Evolutionary conservation across 1,284 basidiomycete species (phyloP).

Genomic region (Leccinum subrobustum): DNA sequence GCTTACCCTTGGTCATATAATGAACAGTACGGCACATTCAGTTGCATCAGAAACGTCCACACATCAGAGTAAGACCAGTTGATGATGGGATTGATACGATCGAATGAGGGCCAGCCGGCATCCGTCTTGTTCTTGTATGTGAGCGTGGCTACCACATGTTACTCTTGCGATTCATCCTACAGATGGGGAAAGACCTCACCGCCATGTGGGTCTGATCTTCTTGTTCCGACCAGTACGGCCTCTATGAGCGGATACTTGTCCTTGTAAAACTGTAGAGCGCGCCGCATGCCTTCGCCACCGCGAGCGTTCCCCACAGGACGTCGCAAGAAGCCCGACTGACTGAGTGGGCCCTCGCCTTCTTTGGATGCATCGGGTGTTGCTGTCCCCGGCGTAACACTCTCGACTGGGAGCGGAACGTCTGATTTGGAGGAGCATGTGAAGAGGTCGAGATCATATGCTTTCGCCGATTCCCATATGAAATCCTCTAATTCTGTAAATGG

Average conservation of each 20-base stretch:
- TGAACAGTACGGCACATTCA: conserved; percentile 82
- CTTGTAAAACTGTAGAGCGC: conserved; percentile 79
- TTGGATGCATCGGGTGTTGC: conserved; percentile 17
- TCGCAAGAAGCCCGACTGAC: conserved; percentile 2
- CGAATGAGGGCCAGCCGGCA: conserved; percentile 84
- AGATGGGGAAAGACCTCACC: conserved; percentile 51
- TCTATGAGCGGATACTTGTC: conserved; percentile 59
- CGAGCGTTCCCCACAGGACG: conserved; percentile 47
- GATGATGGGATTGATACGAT: conserved; percentile 94
- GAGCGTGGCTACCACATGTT: conserved; percentile 52
- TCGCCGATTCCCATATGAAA: conserved; percentile 72
- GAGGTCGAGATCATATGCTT: conserved; percentile 78
- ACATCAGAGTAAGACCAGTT: conserved; percentile 92
- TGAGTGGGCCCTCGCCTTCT: background rate
- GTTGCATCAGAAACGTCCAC: conserved; percentile 81
- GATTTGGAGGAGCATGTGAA: conserved; percentile 53
- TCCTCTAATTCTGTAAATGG: conserved; percentile 84
- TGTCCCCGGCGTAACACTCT: conserved; percentile 32
- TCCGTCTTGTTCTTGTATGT: conserved; percentile 80
- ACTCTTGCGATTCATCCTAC: background rate
- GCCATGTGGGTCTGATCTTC: conserved; percentile 90
- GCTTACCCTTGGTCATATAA: conserved; percentile 90
- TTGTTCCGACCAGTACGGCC: conserved; percentile 88
- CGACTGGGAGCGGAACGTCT: conserved; percentile 34
- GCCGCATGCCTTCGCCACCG: conserved; percentile 80